A percentile compares a stretch with the other conserved stretches of the same genome.
Evolutionary conservation across 139 green algal species (phyloP).

Genomic region (Chlamydomonas sp.): DNA sequence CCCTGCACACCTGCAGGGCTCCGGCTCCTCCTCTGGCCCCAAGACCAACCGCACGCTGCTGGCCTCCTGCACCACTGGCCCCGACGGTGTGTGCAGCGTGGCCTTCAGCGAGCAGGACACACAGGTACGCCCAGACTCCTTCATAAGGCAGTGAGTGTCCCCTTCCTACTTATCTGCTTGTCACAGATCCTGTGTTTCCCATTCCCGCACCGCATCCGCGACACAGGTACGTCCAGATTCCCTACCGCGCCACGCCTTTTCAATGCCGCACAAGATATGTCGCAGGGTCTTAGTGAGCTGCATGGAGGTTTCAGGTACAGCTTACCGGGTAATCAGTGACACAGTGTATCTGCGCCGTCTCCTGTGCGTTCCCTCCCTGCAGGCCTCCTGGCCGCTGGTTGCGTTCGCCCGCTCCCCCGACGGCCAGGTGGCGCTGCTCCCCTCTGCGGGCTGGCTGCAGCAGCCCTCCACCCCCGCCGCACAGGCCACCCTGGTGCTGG

Average conservation of each 20-base stretch:
- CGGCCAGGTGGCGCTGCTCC: neutral
- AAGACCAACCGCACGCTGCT: neutral
- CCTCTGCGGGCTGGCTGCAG: neutral
- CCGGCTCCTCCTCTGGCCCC: neutral
- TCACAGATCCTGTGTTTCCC: neutral
- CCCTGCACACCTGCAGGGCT: neutral
- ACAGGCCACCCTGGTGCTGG: slow-evolving; percentile 44
- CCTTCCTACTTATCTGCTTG: neutral
- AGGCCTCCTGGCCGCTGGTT: neutral
- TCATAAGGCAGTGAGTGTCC: no score
- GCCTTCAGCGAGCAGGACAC: neutral
- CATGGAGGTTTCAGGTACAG: no score
- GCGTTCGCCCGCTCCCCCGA: neutral
- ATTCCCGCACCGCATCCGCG: neutral
- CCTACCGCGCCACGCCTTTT: neutral
- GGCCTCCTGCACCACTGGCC: neutral
- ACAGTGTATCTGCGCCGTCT: neutral
- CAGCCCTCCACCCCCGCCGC: neutral
- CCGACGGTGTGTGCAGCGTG: slow-evolving; percentile 6
- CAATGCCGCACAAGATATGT: neutral
- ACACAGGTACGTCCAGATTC: neutral
- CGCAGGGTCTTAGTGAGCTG: no score
- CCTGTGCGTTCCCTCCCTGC: neutral
- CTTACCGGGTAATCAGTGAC: no score
- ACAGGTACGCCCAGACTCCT: no score